phyloP scores from a whole-genome alignment of 768 basidiomycete species.

The Cantharellus cinnabarinus region DNA sequence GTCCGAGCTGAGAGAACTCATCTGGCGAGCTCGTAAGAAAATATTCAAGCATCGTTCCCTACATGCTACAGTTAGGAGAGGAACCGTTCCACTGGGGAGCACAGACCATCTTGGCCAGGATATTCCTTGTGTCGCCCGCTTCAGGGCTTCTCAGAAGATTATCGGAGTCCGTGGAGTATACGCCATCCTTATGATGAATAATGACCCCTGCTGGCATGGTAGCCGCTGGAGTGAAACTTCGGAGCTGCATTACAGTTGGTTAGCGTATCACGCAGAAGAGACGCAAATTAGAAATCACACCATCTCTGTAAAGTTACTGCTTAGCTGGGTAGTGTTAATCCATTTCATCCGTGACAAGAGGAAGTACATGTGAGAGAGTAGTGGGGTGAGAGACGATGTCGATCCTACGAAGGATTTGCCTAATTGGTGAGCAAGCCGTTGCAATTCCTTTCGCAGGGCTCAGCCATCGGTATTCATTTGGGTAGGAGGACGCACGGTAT shows the following conservation, averaged over 20 bases:
- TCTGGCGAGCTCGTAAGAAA: constrained; percentile 47
- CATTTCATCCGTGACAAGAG: constrained; percentile 52
- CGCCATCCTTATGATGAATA: constrained; percentile 30
- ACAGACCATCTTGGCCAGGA: constrained; percentile 56
- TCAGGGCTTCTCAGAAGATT: background rate
- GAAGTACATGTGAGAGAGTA: constrained; percentile 76
- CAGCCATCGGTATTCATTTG: background rate
- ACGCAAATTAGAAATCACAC: constrained; percentile 24
- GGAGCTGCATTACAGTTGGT: constrained; percentile 21
- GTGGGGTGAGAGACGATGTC: constrained; percentile 72
- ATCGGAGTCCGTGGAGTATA: constrained; percentile 6
- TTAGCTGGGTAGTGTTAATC: constrained; percentile 42
- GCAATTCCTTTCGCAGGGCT: constrained; percentile 33
- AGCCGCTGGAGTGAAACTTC: constrained; percentile 56
- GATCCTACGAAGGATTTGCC: constrained; percentile 48
- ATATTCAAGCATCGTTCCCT: constrained; percentile 84
- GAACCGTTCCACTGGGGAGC: background rate
- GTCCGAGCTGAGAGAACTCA: constrained; percentile 27
- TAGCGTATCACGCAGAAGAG: background rate
- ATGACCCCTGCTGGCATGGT: constrained; percentile 52
- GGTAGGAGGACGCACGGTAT: constrained; percentile 28
- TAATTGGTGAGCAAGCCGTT: constrained; percentile 35
- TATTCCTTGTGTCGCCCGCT: constrained; percentile 32
- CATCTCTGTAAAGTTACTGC: constrained; percentile 30
- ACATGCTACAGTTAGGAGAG: background rate